Evolutionary conservation across 352 stramenopile genomes (phyloP), one percentile per base, ranked within the genome.

Genomic region (Blastocystis sp.): DNA sequence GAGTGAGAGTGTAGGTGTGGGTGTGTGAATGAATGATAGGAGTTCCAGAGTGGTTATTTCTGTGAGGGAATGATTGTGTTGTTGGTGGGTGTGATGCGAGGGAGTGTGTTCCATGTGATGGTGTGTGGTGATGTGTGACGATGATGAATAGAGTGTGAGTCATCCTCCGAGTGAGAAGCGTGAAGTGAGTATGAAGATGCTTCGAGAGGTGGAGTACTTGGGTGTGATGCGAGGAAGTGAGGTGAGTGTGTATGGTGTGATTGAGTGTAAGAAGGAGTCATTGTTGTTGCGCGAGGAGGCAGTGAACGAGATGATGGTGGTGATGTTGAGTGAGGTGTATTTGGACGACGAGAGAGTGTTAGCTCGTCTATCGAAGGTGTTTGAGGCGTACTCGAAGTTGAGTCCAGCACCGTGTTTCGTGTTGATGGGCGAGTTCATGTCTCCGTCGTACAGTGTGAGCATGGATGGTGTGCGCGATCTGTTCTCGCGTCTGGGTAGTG

Each of bases 31-130:
- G 9, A 69, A 54, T 21, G 19, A 21, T 76, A 76, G 65, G 38
- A 52, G 21, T 76, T 76, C 34, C 24, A 52, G 11, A 14, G 6
- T 76, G 65, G 65, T 43, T 76, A 54, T 38, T 76, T 76, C 52
- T 11, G 24, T 43, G 65, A 76, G 34, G 65, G 65, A 76, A 76
- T 76, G 65, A 54, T 76, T 42, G 65, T 76, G 10, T 28, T 76
- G 10, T n/a, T n/a, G 17, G 11, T 54, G 11, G 65, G 65, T 54
- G 24, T 76, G 9, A 43, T 76, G 10, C n/a, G 52, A 43, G 11
- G 24, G 11, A 7, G 24, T 42, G 24, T 42, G 24, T 76, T 76
- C 38, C 52, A 52, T 52, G 65, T 42, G 28, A 34, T 34, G 28
- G 28, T 34, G 28, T 34, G 28, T 34, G 28, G 0, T 34, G 28